Evolutionary conservation across 2,329 filamentous ascomycete species (phyloP), one percentile per base, ranked within the genome.

Genomic region (Lasiodiplodia sp.): DNA sequence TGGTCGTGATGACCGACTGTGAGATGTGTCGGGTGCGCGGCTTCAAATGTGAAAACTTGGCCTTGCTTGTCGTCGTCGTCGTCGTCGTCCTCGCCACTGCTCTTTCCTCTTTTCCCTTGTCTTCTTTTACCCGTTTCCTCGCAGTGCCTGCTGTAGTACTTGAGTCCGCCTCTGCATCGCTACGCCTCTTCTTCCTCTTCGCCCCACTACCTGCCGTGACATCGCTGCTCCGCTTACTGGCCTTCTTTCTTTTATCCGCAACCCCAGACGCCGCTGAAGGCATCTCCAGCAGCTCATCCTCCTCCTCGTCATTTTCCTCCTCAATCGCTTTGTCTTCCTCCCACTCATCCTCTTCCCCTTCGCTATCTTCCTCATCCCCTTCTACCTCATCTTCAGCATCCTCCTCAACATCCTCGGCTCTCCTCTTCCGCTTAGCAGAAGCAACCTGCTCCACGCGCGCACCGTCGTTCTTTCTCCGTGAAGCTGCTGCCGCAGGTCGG

Each of bases 11-110:
- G 28, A 75, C 69, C 8, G 78, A 75, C 62, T 79, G 78, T 4
- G 79, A 71, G 70, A 82, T 77, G 47, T 75, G 72, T 68, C 75
- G 78, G 23, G 75, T 78, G 66, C 71, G 75, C 18, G 75, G 70
- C 69, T 77, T 78, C 18, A 82, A 71, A 52, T 77, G 77, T 53
- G 75, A 70, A 63, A 78, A 79, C 25, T 68, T 63, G 44, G 44
- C n/a, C 44, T 21, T 47, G 44, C 18, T 47, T 8, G 18, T 11
- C 10, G n/a, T 7, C 3, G 18, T 21, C 14, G 40, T 6, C 40
- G 40, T n/a, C 44, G 58, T 51, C 23, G 38, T 14, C 14, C 10
- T 23, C 57, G 25, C 21, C 31, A 11, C 16, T 6, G 25, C 44
- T 11, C n/a, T 63, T 31, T 4, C 31, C 14, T 11, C 11, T 44